Evolutionary conservation across 2,329 filamentous ascomycete species (phyloP).

Genomic region (Mollisiaceae sp.): DNA sequence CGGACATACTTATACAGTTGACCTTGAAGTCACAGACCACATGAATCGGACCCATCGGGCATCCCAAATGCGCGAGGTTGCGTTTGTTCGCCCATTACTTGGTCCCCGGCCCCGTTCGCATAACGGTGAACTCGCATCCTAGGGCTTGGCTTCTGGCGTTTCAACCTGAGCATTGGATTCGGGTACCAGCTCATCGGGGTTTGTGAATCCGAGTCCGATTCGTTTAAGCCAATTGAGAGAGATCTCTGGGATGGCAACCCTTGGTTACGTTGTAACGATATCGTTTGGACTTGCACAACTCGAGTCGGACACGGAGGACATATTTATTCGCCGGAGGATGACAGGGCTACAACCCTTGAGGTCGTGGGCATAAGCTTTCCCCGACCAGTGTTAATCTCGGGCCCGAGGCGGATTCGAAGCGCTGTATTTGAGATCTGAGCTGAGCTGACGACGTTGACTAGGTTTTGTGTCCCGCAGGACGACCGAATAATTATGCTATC

Average conservation of each 20-base stretch:
- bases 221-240: background rate
- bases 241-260: background rate
- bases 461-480: background rate
- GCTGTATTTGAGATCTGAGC: background rate
- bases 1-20: background rate
- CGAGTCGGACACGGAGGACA: slow-evolving; percentile 5
- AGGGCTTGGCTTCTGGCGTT: slow-evolving; percentile 6
- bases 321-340: background rate
- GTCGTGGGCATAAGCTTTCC: background rate
- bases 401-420: background rate
- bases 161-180: background rate
- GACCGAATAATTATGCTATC: background rate
- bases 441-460: background rate
- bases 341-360: background rate
- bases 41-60: background rate
- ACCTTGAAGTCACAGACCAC: background rate
- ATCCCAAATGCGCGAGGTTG: background rate
- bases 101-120: slow-evolving; percentile 2
- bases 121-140: background rate
- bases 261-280: background rate
- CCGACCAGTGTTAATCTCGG: background rate
- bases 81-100: background rate
- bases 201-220: background rate
- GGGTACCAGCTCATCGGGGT: background rate
- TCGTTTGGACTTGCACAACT: background rate